A percentile compares a stretch with the other conserved stretches of the same genome.
Evolutionary conservation across 148 eudicot species (phyloP).

Genomic region (Rhododendron molle): DNA sequence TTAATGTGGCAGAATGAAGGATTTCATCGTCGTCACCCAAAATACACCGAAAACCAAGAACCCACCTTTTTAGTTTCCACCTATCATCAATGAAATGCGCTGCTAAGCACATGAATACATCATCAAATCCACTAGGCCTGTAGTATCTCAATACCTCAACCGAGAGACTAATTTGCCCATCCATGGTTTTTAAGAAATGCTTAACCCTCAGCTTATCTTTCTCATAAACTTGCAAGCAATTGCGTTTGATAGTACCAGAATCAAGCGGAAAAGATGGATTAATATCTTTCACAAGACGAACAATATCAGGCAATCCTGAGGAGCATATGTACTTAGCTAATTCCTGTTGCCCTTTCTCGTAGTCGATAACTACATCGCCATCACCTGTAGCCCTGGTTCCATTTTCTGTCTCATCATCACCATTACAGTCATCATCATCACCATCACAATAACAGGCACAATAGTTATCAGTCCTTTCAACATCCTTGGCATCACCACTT

Average conservation of each 20-base stretch:
- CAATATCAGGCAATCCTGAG: not conserved
- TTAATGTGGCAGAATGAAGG: not conserved
- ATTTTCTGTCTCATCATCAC: not conserved
- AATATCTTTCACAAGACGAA: not conserved
- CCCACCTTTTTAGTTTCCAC: not conserved
- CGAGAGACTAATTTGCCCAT: not conserved
- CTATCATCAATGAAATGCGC: not conserved
- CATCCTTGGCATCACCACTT: not conserved
- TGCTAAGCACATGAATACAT: not conserved
- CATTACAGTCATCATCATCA: not conserved
- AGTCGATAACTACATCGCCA: not conserved
- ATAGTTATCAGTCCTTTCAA: not conserved
- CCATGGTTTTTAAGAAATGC: not conserved
- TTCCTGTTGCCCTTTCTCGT: not conserved
- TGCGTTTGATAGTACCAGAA: not conserved
- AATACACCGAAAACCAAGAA: not conserved
- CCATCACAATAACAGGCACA: not conserved
- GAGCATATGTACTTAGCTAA: not conserved
- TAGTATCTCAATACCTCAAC: not conserved
- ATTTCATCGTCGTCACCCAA: not conserved
- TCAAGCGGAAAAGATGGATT: not conserved
- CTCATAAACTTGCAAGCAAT: not conserved
- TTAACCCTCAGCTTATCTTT: not conserved
- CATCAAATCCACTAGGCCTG: not conserved
- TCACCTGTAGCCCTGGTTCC: not conserved